Base-by-base conservation (phyloP, 2,329 filamentous ascomycete species). In the Fusarium algeriense region DNA sequence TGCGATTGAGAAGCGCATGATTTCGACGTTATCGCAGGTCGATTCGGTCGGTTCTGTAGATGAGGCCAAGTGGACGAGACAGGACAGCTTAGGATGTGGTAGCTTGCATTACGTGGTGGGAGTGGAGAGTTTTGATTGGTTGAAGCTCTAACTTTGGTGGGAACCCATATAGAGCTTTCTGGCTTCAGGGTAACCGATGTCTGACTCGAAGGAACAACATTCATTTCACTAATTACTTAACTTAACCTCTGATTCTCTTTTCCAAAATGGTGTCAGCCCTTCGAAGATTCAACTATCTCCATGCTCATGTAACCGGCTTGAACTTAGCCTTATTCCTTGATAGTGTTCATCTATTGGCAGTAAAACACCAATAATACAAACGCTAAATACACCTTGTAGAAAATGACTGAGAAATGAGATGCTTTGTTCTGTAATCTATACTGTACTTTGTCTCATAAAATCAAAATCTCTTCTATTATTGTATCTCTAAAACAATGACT, bases 1-100 rank as follows among this genome's bases (percentile, higher is more conserved):
- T 68, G 79, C 77, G 67, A 81, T 75, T 44, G 76, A 78, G 75
- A 83, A 77, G 68, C 80, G 80, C 81, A 83, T 83, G 61, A 64
- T 79, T 73, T 65, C 53, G 59, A 57, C 46, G 70, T 57, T 55
- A 63, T 74, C 61, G 68, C 71, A 69, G 61, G 63, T 64, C 64
- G 56, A 62, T 70, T 69, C 43, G 46, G 59, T 70, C 45, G 44
- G 59, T 70, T 69, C 48, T 63, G 40, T 38, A 67, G 71, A 53
- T 68, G 69, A 69, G 64, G 71, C 70, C 64, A 77, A 77, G 71
- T 79, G 70, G 41, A 68, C 52, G 65, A 34, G 62, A 66, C 63
- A 50, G 55, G 50, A 67, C 64, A 56, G 78, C 77, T 80, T 76
- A 69, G 73, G 69, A 78, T 26, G 23, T 34, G 41, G 44, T 46